Percentiles rank a stretch among this genome's conserved stretches.
These are phyloP conservation scores for Graphilbum ipis-grandicollis DNA, from an alignment of 2,329 filamentous ascomycete species.

Conservation along the genomic window DNA sequence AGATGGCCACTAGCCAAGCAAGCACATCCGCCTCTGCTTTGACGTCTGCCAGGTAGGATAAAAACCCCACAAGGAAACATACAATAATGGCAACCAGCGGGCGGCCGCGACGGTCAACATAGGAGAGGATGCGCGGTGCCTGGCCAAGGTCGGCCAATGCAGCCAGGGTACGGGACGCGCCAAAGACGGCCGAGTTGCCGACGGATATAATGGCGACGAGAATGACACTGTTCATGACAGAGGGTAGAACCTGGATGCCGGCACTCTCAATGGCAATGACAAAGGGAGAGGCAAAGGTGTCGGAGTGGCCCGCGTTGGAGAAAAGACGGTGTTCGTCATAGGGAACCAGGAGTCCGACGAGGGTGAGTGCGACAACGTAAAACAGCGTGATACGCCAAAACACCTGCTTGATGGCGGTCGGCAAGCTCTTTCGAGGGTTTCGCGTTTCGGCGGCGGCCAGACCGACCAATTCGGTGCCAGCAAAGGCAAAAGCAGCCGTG, in stretches of 20 bases:
- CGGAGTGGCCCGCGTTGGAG: conserved; percentile 34
- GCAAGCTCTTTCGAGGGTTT: conserved; percentile 67
- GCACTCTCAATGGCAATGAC: conserved; percentile 83
- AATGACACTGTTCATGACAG: conserved; percentile 90
- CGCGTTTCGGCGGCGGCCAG: conserved; percentile 62
- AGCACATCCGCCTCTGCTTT: conserved; percentile 45
- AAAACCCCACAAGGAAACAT: conserved; percentile 49
- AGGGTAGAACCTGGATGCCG: conserved; percentile 64
- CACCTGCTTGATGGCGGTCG: conserved; percentile 79
- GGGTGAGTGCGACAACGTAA: conserved; percentile 65
- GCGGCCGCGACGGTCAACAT: conserved; percentile 69
- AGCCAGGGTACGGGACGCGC: conserved; percentile 75
- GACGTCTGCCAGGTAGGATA: conserved; percentile 61
- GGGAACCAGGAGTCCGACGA: conserved; percentile 70
- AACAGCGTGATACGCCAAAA: conserved; percentile 91
- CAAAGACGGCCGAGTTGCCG: conserved; percentile 83
- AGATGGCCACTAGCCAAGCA: conserved; percentile 63
- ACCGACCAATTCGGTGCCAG: conserved; percentile 60
- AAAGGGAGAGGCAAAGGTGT: conserved; percentile 70
- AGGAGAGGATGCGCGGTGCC: conserved; percentile 59
- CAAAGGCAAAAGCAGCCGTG: conserved; percentile 59
- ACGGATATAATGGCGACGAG: conserved; percentile 80
- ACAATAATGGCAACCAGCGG: conserved; percentile 57
- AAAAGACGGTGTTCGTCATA: conserved; percentile 51
- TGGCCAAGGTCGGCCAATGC: conserved; percentile 79